Conservation (phyloP, 257 asterid species). For the Thymus quinquecostatus region DNA sequence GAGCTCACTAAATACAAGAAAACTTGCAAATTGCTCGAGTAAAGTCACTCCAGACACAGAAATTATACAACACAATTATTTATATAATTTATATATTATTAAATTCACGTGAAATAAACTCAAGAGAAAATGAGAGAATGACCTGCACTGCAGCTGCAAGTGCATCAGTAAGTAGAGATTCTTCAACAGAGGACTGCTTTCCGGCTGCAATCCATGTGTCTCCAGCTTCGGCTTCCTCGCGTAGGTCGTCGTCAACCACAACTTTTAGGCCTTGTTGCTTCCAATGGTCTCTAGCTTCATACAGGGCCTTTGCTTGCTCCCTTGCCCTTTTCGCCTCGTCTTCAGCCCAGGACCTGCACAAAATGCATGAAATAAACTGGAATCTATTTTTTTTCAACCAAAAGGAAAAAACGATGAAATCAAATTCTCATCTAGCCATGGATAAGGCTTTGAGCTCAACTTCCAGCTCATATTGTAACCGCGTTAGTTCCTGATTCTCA, state of each 20-base stretch:
- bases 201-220: conserved; percentile 76
- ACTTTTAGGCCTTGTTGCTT: conserved; percentile 84
- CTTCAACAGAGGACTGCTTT: conserved; percentile 62
- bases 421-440: conserved; percentile 72
- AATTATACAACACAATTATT: no score
- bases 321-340: conserved; percentile 95
- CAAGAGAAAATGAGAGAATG: no score
- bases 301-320: conserved; percentile 86
- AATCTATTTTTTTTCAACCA: no score
- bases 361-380: conserved; percentile 16
- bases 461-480: conserved; percentile 92
- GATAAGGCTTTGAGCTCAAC: conserved; percentile 95
- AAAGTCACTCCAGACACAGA: no score
- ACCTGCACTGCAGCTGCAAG: no score
- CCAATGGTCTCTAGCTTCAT: conserved; percentile 91
- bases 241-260: conserved; percentile 81
- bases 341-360: conserved; percentile 88
- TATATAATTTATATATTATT: no score
- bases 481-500: conserved; percentile 76
- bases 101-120: no score
- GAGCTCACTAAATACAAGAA: no score
- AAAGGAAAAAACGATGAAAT: conserved; percentile 15
- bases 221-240: conserved; percentile 75
- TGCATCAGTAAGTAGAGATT: conserved; percentile 29
- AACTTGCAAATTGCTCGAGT: no score